Conservation (phyloP, 768 basidiomycete genomes). For the Coprinopsis marcescibilis region DNA sequence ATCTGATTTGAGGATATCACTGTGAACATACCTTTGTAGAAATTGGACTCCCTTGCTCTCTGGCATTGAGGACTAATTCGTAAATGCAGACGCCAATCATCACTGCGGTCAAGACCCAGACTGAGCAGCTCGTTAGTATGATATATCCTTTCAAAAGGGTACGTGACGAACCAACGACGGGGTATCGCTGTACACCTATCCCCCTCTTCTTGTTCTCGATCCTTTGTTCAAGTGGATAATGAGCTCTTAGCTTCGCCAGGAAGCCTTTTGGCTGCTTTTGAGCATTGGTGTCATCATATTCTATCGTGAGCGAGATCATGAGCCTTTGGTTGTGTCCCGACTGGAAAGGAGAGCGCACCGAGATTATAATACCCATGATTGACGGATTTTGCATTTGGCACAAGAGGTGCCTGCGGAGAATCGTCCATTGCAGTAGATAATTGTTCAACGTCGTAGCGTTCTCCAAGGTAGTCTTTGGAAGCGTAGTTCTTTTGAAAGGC, state of each 20-base stretch:
- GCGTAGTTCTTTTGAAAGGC: too few relatives aligned
- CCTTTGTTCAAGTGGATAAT: conserved; percentile 67
- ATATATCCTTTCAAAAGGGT: conserved; percentile 1
- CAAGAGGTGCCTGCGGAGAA: conserved; percentile 33
- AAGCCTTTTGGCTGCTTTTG: conserved; percentile 16
- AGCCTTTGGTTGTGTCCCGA: neutral
- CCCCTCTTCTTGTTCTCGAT: conserved; percentile 88
- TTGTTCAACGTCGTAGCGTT: neutral
- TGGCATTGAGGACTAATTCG: conserved; percentile 72
- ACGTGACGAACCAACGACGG: conserved; percentile 56
- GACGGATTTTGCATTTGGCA: conserved; percentile 36
- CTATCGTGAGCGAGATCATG: conserved; percentile 27
- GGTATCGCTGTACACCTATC: conserved; percentile 75
- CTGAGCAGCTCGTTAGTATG: conserved; percentile 26
- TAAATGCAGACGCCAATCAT: conserved; percentile 81
- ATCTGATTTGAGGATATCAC: neutral
- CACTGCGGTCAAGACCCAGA: conserved; percentile 54
- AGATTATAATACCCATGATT: conserved; percentile 50
- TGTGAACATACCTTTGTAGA: conserved; percentile 64
- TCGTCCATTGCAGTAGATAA: conserved; percentile 17
- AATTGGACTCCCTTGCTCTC: conserved; percentile 75
- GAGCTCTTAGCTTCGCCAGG: conserved; percentile 36
- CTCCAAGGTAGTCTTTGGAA: too few relatives aligned
- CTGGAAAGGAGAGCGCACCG: conserved; percentile 31
- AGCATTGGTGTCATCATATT: conserved; percentile 56